Evolutionary conservation across 2,329 filamentous ascomycete genomes (phyloP).

Genomic region (Byssoonygena ceratinophila): DNA sequence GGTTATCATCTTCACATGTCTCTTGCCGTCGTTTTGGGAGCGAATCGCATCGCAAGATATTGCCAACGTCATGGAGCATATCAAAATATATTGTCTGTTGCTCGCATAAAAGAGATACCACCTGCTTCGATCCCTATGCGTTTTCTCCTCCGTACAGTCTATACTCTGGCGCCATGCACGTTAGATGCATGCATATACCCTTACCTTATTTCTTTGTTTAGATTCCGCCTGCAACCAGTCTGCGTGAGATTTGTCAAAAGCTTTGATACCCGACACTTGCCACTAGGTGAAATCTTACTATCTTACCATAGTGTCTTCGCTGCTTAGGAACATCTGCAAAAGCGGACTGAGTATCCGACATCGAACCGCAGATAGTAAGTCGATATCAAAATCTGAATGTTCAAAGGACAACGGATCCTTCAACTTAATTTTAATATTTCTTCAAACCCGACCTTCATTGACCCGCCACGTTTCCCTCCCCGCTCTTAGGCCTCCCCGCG

Average conservation of each 20-base stretch:
- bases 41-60: background rate
- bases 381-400: slow-evolving; percentile 3
- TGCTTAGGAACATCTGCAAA: background rate
- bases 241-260: background rate
- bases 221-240: slow-evolving; percentile 7
- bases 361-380: slow-evolving; percentile 5
- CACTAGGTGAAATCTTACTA: background rate
- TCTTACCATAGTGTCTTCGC: background rate
- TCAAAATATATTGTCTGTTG: background rate
- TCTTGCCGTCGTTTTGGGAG: background rate
- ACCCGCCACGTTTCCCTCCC: slow-evolving; percentile 9
- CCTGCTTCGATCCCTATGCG: background rate
- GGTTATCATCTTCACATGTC: background rate
- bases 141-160: background rate
- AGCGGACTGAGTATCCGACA: slow-evolving; percentile 4
- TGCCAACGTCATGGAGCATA: slow-evolving; percentile 11
- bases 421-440: background rate
- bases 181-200: slow-evolving; percentile 6
- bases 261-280: slow-evolving; percentile 12
- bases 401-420: background rate
- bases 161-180: background rate
- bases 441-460: background rate
- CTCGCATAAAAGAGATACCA: background rate
- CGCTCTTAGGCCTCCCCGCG: background rate
- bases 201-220: slow-evolving; percentile 9